Evolutionary conservation across 768 basidiomycete genomes (phyloP).

Genomic region (Suillus sp.): DNA sequence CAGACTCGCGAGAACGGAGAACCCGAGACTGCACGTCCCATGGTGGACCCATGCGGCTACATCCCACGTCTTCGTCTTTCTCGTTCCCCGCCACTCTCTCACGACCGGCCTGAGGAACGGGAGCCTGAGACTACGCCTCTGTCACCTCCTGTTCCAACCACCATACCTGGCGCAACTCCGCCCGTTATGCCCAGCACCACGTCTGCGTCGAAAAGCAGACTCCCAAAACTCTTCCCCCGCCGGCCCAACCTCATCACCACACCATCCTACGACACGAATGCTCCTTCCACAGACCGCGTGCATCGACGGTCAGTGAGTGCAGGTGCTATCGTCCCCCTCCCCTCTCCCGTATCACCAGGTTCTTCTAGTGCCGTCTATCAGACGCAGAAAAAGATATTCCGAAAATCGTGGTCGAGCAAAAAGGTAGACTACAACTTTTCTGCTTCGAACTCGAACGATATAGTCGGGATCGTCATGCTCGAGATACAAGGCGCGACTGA

Average conservation of each 20-base stretch:
- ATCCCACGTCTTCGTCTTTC: not conserved
- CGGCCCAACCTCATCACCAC: slow-evolving; percentile 34
- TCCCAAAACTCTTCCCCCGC: slow-evolving; percentile 39
- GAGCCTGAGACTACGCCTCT: slow-evolving; percentile 26
- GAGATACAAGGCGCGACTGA: slow-evolving; percentile 86
- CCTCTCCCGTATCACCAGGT: slow-evolving; percentile 2
- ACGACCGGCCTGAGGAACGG: slow-evolving; percentile 11
- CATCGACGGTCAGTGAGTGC: slow-evolving; percentile 37
- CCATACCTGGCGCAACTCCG: slow-evolving; percentile 27
- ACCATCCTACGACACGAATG: slow-evolving; percentile 31
- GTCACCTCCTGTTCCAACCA: slow-evolving; percentile 21
- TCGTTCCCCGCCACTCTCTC: not conserved
- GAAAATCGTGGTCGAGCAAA: slow-evolving; percentile 43
- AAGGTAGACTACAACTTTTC: slow-evolving; percentile 58
- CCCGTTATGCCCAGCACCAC: slow-evolving; percentile 26
- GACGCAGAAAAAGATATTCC: slow-evolving; percentile 39
- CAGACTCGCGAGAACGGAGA: slow-evolving; percentile 15
- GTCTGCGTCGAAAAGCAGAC: slow-evolving; percentile 23
- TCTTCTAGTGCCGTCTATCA: slow-evolving; percentile 9
- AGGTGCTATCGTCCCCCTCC: slow-evolving; percentile 24
- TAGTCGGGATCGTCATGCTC: slow-evolving; percentile 92
- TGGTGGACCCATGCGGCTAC: not conserved
- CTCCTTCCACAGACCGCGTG: slow-evolving; percentile 27
- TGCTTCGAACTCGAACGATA: slow-evolving; percentile 62
- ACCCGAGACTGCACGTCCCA: slow-evolving; percentile 22